Base-by-base conservation (phyloP, 2,329 filamentous ascomycete genomes). In the Gnomoniopsis sp. region DNA sequence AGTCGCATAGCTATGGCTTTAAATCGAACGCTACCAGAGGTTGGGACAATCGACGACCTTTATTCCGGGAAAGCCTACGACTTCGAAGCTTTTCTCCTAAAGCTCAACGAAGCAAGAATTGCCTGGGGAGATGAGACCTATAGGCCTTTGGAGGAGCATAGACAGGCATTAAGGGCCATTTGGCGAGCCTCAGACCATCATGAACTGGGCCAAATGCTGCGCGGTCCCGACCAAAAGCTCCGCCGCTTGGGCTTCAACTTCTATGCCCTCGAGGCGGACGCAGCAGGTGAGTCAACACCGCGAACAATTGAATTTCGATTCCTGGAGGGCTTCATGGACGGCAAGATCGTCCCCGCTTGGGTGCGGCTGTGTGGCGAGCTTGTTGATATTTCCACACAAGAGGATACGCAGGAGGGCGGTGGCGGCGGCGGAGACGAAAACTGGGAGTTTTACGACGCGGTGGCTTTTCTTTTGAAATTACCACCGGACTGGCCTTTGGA, bases 161-260 rank as follows among this genome's bases (percentile, higher is more conserved):
- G 56, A 26, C 55, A 61, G 8, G 70, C 71, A 0, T 57, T 74
- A 12, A 59, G 62, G 10, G 65, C 65, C 41, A 75, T 76, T 30
- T 70, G 69, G 66, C 61, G 61, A 6, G 63, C 65, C 0, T 46
- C 50, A 1, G 69, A 69, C 0, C 63, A 70, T 36, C 44, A 60
- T 3, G 66, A 73, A 47, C 68, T 76, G 6, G 74, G 73, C 8
- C 63, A 61, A 49, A 64, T 76, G 26, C 66, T 77, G 14, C 74
- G 73, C 1, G 74, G 74, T 0, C 58, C 65, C 1, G 65, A 65
- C 34, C 66, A 64, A 36, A 67, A 67, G 55, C 69, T 72, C 62
- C 68, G 72, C 0, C 70, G 74, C 6, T 69, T 76, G 3, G 74
- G 74, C 1, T 75, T 75, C 67, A 76, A 76, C 63, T 76, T 76